phyloP scores from a whole-genome alignment of 306 rosid genomes.

The Sesbania bispinosa region DNA sequence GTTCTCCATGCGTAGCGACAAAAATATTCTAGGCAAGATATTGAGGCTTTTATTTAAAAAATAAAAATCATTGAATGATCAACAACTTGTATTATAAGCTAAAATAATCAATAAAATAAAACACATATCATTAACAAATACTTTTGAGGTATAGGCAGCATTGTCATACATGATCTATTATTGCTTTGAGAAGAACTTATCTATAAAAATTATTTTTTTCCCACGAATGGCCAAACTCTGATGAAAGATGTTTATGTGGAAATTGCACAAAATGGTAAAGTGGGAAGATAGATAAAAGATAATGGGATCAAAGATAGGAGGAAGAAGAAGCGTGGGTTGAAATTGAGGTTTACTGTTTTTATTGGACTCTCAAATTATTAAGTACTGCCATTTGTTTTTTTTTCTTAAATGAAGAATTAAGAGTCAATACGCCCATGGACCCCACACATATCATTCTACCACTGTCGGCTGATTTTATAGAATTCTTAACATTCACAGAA shows the following conservation, averaged over 20 bases:
- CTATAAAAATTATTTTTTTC: background rate
- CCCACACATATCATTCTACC: constrained; percentile 24
- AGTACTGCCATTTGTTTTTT: background rate
- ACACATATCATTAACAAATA: constrained; percentile 13
- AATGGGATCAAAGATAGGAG: too few species aligned
- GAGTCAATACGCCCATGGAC: constrained; percentile 14
- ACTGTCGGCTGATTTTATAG: constrained; percentile 36
- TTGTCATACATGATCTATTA: constrained; percentile 16
- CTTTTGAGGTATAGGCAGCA: background rate
- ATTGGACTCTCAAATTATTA: constrained; percentile 5
- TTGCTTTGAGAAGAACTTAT: constrained; percentile 27
- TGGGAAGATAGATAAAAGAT: background rate
- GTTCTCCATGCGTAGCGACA: constrained; percentile 10
- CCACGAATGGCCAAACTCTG: constrained; percentile 22
- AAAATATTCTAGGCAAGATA: constrained; percentile 15
- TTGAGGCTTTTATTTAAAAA: constrained; percentile 6
- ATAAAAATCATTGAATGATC: constrained; percentile 11
- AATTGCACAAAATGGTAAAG: constrained; percentile 22
- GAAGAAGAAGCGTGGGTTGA: background rate
- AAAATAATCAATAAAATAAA: constrained; percentile 6
- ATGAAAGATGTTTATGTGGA: background rate
- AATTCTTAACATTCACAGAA: constrained; percentile 13
- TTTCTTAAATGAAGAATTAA: too few species aligned
- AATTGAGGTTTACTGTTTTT: too few species aligned
- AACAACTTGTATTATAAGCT: constrained; percentile 32